A percentile compares a stretch with the other conserved stretches of the same genome.
Conservation (phyloP, 352 stramenopile species). For the Phytopythium helicoides region DNA sequence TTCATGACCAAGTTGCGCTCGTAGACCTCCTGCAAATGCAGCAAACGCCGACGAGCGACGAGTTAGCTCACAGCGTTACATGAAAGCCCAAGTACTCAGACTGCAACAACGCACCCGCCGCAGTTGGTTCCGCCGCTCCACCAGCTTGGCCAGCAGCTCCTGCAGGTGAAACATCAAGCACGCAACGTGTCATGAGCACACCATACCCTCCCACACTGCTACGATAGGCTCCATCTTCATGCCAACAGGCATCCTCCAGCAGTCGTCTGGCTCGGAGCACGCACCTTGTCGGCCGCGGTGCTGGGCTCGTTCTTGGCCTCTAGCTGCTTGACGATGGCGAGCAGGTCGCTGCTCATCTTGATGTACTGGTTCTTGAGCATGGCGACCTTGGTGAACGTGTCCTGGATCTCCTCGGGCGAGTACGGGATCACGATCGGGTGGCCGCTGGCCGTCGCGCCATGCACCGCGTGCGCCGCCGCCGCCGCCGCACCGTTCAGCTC, state of each 20-base stretch:
- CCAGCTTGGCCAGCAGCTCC: slow-evolving; percentile 50
- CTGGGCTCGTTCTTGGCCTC: slow-evolving; percentile 23
- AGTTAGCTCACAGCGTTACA: not conserved
- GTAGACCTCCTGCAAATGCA: slow-evolving; percentile 60
- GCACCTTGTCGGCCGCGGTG: slow-evolving; percentile 20
- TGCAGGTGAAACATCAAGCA: slow-evolving; percentile 14
- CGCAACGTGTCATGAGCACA: not conserved
- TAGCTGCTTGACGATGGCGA: slow-evolving; percentile 51
- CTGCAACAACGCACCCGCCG: slow-evolving; percentile 41
- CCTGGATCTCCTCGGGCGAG: slow-evolving; percentile 80
- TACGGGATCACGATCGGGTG: slow-evolving; percentile 64
- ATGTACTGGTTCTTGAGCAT: slow-evolving; percentile 79
- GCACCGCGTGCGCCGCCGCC: slow-evolving; percentile 24
- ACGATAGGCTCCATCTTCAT: no score
- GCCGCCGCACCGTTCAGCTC: slow-evolving; percentile 49
- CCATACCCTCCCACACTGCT: no score
- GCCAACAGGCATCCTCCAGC: not conserved
- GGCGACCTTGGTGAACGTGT: slow-evolving; percentile 83
- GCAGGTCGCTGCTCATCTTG: slow-evolving; percentile 63
- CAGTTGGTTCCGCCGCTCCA: slow-evolving; percentile 65
- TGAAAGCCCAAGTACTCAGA: not conserved
- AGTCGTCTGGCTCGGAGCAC: not conserved
- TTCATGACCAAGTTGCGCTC: slow-evolving; percentile 87
- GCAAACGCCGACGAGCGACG: not conserved
- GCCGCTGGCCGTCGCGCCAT: slow-evolving; percentile 13